Evolutionary conservation across 1,139 yeast species (phyloP).

Genomic region (Suhomyces taliae): DNA sequence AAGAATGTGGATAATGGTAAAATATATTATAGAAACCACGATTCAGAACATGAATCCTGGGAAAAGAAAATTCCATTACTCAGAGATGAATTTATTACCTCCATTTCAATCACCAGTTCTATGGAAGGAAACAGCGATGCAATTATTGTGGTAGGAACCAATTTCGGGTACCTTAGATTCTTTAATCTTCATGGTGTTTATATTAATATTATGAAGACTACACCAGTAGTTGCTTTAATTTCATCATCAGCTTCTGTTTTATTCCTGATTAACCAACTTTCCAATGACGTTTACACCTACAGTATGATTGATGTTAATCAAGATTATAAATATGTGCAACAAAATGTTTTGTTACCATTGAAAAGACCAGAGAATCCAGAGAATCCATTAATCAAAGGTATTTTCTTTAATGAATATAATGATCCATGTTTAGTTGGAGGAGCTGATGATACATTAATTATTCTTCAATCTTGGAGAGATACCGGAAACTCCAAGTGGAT

Average conservation of each 20-base stretch:
- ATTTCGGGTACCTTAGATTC: conserved; percentile 40
- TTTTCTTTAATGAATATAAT: conserved; percentile 80
- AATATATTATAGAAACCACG: conserved; percentile 48
- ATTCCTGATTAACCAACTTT: conserved; percentile 35
- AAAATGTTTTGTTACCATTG: conserved; percentile 41
- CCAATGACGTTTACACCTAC: conserved; percentile 31
- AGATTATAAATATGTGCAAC: conserved; percentile 42
- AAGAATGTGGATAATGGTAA: conserved; percentile 24
- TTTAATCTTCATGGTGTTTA: conserved; percentile 45
- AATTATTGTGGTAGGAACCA: conserved; percentile 45
- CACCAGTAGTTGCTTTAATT: conserved; percentile 41
- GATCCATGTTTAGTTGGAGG: conserved; percentile 87
- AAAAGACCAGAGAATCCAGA: conserved; percentile 15
- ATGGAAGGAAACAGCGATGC: conserved; percentile 23
- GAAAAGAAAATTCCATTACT: conserved; percentile 40
- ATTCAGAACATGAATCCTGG: conserved; percentile 46
- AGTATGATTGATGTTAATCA: conserved; percentile 39
- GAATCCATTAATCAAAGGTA: conserved; percentile 54
- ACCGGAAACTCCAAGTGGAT: conserved; percentile 81
- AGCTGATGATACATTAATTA: conserved; percentile 63
- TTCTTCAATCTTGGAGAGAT: conserved; percentile 77
- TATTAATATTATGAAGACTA: conserved; percentile 37
- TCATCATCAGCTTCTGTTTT: conserved; percentile 34
- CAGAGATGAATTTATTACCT: conserved; percentile 35
- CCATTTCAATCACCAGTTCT: conserved; percentile 30